Evolutionary conservation across 495 filamentous ascomycete genomes (phyloP).

Genomic region (Penicillium cinerascens): DNA sequence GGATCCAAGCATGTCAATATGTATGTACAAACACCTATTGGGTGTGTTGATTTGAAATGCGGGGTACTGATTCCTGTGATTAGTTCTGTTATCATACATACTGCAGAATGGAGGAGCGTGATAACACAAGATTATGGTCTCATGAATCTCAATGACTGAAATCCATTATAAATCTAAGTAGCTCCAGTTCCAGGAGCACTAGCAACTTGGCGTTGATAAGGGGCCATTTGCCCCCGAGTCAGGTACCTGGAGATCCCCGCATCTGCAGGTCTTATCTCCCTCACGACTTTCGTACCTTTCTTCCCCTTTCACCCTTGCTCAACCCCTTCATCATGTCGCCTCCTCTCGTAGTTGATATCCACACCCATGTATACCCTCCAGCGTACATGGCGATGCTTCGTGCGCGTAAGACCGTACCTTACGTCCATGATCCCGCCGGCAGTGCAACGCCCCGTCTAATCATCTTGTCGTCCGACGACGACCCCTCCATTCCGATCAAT

Average conservation of each 20-base stretch:
- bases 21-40: neutral
- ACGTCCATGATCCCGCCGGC: constrained; percentile 67
- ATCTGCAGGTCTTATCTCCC: constrained; percentile 18
- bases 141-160: neutral
- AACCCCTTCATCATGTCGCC: constrained; percentile 19
- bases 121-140: neutral
- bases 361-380: constrained; percentile 92
- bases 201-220: neutral
- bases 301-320: neutral
- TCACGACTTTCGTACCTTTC: constrained; percentile 1
- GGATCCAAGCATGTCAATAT: neutral
- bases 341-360: constrained; percentile 71
- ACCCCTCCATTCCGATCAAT: constrained; percentile 49
- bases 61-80: neutral
- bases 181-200: neutral
- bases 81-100: neutral
- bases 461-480: constrained; percentile 65
- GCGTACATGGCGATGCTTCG: constrained; percentile 78
- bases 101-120: neutral
- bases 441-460: constrained; percentile 63
- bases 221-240: neutral
- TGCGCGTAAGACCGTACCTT: constrained; percentile 70
- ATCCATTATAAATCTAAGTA: neutral
- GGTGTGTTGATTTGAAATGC: neutral
- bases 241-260: constrained; percentile 6